These are phyloP conservation scores for Rugosomyces carneus DNA, from an alignment of 1,284 basidiomycete species.

Conservation along the genomic window DNA sequence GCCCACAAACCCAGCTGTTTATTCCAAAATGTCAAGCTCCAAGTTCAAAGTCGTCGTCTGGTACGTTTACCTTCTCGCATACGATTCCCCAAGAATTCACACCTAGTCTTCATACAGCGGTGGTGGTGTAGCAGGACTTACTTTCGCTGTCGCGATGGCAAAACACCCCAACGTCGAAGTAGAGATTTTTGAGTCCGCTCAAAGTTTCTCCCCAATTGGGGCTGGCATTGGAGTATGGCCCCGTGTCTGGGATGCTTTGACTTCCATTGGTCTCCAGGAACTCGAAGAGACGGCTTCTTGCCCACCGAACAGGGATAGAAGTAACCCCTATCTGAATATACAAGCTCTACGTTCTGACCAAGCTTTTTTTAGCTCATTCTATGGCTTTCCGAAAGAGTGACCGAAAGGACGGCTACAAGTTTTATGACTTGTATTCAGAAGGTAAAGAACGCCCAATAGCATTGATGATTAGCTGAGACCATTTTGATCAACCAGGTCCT, in stretches of 20 bases:
- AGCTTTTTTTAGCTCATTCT: constrained; percentile 11
- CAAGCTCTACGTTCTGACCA: neutral
- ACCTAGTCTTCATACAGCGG: too few species aligned
- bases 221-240: constrained; percentile 29
- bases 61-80: too few species aligned
- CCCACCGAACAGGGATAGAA: constrained; percentile 15
- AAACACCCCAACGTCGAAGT: constrained; percentile 22
- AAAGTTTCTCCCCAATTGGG: constrained; percentile 25
- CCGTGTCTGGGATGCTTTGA: constrained; percentile 25
- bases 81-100: too few species aligned
- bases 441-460: too few species aligned
- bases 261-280: constrained; percentile 22
- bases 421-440: too few species aligned
- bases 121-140: constrained; percentile 27
- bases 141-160: constrained; percentile 23
- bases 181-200: constrained; percentile 28
- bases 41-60: too few species aligned
- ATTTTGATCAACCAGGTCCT: constrained; percentile 11
- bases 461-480: too few species aligned
- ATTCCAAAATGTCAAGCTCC: too few species aligned
- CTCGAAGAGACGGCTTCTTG: constrained; percentile 21
- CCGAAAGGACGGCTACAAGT: constrained; percentile 17
- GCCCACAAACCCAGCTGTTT: too few species aligned
- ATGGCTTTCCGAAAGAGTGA: constrained; percentile 24
- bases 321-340: constrained; percentile 1